A percentile compares a stretch with the other conserved stretches of the same genome.
Evolutionary conservation across 208 protist genomes (phyloP).

Genomic region (Acanthamoeba healyi): DNA sequence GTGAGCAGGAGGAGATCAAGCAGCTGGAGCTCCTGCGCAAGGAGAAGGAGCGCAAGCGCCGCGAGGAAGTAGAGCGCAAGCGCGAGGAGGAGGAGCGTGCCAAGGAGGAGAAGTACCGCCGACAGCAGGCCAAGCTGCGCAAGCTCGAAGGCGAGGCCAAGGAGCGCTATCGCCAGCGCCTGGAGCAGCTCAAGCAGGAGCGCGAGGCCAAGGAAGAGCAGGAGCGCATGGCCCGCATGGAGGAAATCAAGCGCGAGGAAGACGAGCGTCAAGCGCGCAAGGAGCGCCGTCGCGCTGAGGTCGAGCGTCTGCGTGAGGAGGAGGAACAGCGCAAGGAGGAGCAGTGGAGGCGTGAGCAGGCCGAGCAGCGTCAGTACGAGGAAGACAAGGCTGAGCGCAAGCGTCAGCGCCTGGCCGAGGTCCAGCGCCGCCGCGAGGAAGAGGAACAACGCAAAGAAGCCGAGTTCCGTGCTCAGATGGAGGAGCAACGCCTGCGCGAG

Average conservation of each 20-base stretch:
- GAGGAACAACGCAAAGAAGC: conserved; percentile 35
- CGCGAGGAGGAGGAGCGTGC: conserved; percentile 49
- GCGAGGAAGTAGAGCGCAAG: conserved; percentile 8
- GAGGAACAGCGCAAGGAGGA: conserved; percentile 51
- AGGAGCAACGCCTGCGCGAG: conserved; percentile 40
- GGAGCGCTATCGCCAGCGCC: conserved; percentile 14
- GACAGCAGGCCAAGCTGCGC: background rate
- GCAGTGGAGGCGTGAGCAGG: conserved; percentile 9
- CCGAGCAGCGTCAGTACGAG: conserved; percentile 40
- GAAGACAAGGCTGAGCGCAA: conserved; percentile 9
- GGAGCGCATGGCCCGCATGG: conserved; percentile 30
- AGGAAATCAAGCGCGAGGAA: conserved; percentile 45
- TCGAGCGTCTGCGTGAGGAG: conserved; percentile 10
- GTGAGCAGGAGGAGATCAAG: background rate
- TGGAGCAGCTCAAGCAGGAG: conserved; percentile 39
- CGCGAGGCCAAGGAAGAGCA: conserved; percentile 37
- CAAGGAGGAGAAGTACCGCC: conserved; percentile 50
- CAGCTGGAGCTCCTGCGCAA: background rate
- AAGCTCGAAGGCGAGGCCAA: conserved; percentile 4
- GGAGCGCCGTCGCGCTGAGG: background rate
- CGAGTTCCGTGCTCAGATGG: background rate
- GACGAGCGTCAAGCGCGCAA: background rate
- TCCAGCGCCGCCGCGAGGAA: conserved; percentile 1
- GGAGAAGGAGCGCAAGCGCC: background rate
- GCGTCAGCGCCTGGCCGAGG: background rate